phyloP scores from a whole-genome alignment of 495 filamentous ascomycete species.

The Daldinia loculata region DNA sequence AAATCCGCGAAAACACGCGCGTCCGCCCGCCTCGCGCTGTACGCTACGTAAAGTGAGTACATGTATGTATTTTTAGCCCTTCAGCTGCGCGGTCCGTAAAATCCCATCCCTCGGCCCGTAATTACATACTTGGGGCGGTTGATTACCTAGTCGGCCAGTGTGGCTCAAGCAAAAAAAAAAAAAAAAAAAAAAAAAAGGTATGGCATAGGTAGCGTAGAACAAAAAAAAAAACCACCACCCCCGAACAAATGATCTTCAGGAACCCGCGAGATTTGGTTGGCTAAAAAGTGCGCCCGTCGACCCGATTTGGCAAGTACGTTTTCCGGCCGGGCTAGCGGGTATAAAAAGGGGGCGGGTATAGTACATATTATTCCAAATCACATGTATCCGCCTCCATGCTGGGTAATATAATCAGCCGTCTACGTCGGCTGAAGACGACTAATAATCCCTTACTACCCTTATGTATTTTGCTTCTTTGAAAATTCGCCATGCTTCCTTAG shows the following conservation, averaged over 20 bases:
- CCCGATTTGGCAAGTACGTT: slow-evolving; percentile 37
- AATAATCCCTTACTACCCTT: background rate
- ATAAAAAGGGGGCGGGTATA: slow-evolving; percentile 1
- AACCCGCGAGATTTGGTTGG: slow-evolving; percentile 36
- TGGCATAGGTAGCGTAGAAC: too few relatives aligned
- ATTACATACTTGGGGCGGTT: background rate
- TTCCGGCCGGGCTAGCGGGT: background rate
- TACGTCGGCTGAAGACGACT: background rate
- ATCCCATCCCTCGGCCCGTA: too few relatives aligned
- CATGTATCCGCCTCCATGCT: slow-evolving; percentile 28
- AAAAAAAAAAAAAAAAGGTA: too few relatives aligned
- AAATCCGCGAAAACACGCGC: background rate
- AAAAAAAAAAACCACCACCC: too few relatives aligned
- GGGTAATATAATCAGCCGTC: background rate
- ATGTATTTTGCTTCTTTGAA: background rate
- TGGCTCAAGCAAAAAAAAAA: background rate
- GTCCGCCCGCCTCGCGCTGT: background rate
- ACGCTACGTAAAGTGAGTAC: too few relatives aligned
- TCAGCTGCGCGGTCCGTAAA: too few relatives aligned
- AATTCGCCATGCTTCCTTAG: background rate
- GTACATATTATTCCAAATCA: slow-evolving; percentile 21
- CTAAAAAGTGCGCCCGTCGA: slow-evolving; percentile 9
- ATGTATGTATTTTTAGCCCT: too few relatives aligned
- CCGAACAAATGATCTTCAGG: slow-evolving; percentile 28
- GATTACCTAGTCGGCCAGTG: background rate